Conservation (phyloP, 768 basidiomycete species). For the Crassisporium funariophilum region DNA sequence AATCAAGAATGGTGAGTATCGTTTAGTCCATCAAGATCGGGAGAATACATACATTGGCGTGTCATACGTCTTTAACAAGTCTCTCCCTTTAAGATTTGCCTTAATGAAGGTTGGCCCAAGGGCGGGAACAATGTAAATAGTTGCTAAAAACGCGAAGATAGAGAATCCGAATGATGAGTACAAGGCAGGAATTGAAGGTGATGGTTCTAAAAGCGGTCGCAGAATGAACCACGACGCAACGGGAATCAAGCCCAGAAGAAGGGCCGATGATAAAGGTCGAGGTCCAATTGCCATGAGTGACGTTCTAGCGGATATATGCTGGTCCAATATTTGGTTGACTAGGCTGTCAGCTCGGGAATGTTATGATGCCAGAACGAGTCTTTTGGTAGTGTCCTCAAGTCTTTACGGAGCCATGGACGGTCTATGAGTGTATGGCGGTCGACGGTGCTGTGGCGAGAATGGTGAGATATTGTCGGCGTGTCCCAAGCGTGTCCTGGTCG, state of each 20-base stretch:
- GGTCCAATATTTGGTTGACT: too few relatives aligned
- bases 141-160: slow-evolving; percentile 76
- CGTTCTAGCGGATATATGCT: background rate
- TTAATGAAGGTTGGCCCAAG: slow-evolving; percentile 79
- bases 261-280: slow-evolving; percentile 51
- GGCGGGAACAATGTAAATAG: slow-evolving; percentile 78
- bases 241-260: slow-evolving; percentile 64
- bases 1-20: slow-evolving; percentile 6
- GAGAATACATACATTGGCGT: slow-evolving; percentile 20
- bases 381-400: too few relatives aligned
- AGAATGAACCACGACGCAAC: slow-evolving; percentile 73
- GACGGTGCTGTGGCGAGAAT: too few relatives aligned
- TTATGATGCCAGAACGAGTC: too few relatives aligned
- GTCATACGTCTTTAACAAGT: slow-evolving; percentile 81
- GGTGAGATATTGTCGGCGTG: too few relatives aligned
- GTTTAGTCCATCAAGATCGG: background rate
- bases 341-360: too few relatives aligned
- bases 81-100: slow-evolving; percentile 82
- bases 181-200: slow-evolving; percentile 70
- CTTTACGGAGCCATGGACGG: too few relatives aligned
- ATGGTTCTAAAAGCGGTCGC: slow-evolving; percentile 69
- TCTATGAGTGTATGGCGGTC: too few relatives aligned
- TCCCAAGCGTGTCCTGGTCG: too few relatives aligned
- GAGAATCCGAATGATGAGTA: slow-evolving; percentile 84
- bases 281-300: slow-evolving; percentile 34